Percentiles rank a stretch among this genome's conserved stretches.
Conservation (phyloP, 345 rosid genomes). For the Salix exigua region DNA sequence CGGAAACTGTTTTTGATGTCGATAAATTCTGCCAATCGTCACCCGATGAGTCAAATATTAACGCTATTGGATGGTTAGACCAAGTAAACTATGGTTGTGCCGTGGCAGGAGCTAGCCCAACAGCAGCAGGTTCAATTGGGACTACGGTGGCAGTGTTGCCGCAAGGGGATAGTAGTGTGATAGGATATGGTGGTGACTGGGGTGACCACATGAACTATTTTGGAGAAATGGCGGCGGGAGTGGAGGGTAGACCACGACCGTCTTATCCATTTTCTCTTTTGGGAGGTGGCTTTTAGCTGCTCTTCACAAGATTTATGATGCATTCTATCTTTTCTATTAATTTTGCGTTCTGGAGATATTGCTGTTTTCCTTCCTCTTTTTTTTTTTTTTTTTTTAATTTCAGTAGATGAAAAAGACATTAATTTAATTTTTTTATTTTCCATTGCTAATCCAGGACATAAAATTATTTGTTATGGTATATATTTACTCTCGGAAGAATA, state of each 20-base stretch:
- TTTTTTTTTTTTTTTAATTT: neutral
- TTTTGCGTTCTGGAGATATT: slow-evolving; percentile 2
- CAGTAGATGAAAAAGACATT: neutral
- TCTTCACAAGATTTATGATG: slow-evolving; percentile 24
- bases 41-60: slow-evolving; percentile 22
- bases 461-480: too few relatives aligned
- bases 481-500: too few relatives aligned
- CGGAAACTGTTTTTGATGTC: slow-evolving; percentile 30
- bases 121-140: neutral
- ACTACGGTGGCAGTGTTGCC: slow-evolving; percentile 13
- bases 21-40: slow-evolving; percentile 24
- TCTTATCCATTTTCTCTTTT: slow-evolving; percentile 83
- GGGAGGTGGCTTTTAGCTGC: slow-evolving; percentile 61
- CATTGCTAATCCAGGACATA: too few relatives aligned
- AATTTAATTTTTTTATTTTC: too few relatives aligned
- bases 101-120: neutral
- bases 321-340: slow-evolving; percentile 21
- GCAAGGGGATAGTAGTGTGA: slow-evolving; percentile 16
- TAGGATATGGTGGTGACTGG: slow-evolving; percentile 21
- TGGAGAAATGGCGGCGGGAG: slow-evolving; percentile 39
- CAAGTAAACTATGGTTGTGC: slow-evolving; percentile 2
- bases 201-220: slow-evolving; percentile 32
- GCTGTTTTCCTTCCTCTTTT: neutral
- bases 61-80: slow-evolving; percentile 21
- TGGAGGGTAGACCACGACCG: slow-evolving; percentile 40